A percentile compares a stretch with the other conserved stretches of the same genome.
Conservation (phyloP, 2,329 filamentous ascomycete genomes). For the Seiridium cupressi region DNA sequence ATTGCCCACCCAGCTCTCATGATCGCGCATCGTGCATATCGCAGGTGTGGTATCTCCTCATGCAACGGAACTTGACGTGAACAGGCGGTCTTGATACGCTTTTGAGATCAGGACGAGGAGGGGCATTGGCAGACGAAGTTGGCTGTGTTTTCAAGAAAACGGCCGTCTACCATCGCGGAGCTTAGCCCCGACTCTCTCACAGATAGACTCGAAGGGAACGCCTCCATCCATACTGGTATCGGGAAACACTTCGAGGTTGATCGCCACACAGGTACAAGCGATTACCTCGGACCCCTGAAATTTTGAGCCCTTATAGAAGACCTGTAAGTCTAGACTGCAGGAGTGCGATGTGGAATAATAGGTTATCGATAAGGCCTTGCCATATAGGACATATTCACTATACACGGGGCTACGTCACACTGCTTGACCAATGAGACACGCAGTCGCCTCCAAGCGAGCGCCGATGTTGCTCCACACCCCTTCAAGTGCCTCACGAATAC, state of each 20-base stretch:
- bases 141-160: no score
- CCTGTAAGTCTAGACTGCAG: no score
- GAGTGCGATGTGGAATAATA: background rate
- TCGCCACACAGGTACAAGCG: no score
- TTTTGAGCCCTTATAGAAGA: no score
- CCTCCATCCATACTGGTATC: background rate
- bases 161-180: no score
- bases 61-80: background rate
- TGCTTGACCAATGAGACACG: background rate
- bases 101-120: background rate
- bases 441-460: background rate
- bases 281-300: no score
- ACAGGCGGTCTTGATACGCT: background rate
- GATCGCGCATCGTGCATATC: slow-evolving; percentile 1
- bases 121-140: no score
- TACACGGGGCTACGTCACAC: background rate
- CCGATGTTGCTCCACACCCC: background rate
- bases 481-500: background rate
- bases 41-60: background rate
- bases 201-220: background rate
- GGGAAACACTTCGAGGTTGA: background rate
- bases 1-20: background rate
- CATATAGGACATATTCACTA: background rate
- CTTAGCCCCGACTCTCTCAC: no score
- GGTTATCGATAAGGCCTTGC: background rate